Evolutionary conservation across 352 stramenopile genomes (phyloP), one percentile per base, ranked within the genome.

Genomic region (Aphanomyces invadans): DNA sequence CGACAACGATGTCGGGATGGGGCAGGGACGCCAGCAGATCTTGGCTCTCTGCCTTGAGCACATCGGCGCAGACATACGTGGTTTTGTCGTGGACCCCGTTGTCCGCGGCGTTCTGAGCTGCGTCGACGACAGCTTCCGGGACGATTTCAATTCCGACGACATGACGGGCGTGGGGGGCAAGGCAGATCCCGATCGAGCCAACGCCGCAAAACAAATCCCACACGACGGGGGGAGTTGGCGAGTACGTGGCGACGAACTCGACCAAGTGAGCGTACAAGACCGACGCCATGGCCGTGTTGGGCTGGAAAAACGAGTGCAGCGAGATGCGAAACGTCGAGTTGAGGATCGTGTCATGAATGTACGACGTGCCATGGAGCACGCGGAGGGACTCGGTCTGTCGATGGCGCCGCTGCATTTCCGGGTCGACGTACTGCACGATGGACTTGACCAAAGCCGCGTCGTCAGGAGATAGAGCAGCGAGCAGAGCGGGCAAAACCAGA

Each of bases 171-270:
- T 80, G 60, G 1, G 59, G 26, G 11, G 74, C 81, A 72, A 90
- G 77, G 45, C 81, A 92, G 65, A 92, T 90, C 7, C 83, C 83
- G 46, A 92, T 92, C 46, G 78, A 88, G 25, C 83, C 83, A 9
- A 92, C 83, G 25, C 83, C 83, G 64, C 83, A 92, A 46, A 92
- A 92, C 17, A 92, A 62, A 29, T 92, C 83, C 83, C 83, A 92
- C 1, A 92, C 70, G 0, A 92, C 71, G 1, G 81, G 83, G 53
- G 83, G 79, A 21, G 70, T 55, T 1, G 59, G 19, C 2, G 66
- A 53, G 25, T 79, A 71, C 9, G 70, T 48, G 25, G 81, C 76
- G 21, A 90, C 77, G 51, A 82, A 74, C 1, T 3, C 26, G 2
- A 38, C 44, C 7, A 70, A 21, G 31, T 70, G 36, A 7, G 65